A percentile compares a stretch with the other conserved stretches of the same genome.
Evolutionary conservation across 2,329 filamentous ascomycete genomes (phyloP).

Genomic region (Aspergillus ibericus): DNA sequence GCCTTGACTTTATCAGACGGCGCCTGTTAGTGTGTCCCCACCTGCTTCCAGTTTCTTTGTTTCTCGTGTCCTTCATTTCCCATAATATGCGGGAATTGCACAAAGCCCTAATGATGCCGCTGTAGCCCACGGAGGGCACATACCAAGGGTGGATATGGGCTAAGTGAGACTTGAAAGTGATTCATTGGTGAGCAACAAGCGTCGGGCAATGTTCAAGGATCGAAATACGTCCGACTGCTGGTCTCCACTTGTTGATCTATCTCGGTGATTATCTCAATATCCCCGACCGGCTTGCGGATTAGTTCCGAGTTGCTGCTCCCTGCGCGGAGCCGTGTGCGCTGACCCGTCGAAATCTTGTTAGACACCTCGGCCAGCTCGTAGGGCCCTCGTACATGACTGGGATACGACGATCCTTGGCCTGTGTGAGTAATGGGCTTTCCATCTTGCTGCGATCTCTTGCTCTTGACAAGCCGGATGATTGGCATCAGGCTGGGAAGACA

Average conservation of each 20-base stretch:
- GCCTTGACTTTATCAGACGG: no score
- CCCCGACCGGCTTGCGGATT: neutral
- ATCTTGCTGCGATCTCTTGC: neutral
- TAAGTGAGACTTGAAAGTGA: no score
- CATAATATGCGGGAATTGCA: no score
- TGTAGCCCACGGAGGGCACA: no score
- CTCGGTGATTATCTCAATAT: neutral
- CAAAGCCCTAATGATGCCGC: no score
- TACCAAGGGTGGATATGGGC: no score
- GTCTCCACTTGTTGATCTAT: neutral
- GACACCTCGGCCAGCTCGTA: neutral
- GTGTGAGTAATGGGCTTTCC: neutral
- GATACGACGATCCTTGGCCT: neutral
- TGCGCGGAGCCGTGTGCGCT: neutral
- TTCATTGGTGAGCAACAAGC: neutral
- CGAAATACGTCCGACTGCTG: neutral
- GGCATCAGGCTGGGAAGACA: conserved; percentile 3
- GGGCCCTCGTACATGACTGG: neutral
- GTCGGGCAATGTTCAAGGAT: neutral
- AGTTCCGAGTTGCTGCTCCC: neutral
- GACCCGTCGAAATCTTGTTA: neutral
- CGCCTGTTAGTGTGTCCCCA: no score
- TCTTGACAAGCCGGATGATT: neutral
- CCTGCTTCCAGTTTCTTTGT: no score
- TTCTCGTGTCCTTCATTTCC: no score